These are phyloP conservation scores for Talaromyces sp. DNA, from an alignment of 2,329 filamentous ascomycete genomes.

Conservation along the genomic window DNA sequence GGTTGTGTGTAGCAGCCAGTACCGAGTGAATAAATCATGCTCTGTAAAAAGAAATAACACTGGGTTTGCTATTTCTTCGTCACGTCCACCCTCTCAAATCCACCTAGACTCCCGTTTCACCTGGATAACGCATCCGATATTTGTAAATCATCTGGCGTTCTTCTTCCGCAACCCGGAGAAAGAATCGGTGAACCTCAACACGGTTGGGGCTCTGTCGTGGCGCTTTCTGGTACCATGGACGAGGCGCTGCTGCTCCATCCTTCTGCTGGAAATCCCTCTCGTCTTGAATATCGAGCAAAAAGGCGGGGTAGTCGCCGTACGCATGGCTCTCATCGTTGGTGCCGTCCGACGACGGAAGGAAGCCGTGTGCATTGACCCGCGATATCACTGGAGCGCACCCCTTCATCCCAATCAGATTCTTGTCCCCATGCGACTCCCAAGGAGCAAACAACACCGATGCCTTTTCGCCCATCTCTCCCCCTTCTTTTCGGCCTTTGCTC, in stretches of 20 bases:
- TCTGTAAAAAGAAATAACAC: neutral
- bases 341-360: slow-evolving; percentile 26
- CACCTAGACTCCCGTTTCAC: neutral
- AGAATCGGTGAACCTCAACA: slow-evolving; percentile 20
- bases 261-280: neutral
- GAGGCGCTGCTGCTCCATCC: neutral
- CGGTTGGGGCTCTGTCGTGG: slow-evolving; percentile 14
- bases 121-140: slow-evolving; percentile 10
- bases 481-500: neutral
- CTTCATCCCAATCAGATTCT: slow-evolving; percentile 18
- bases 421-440: slow-evolving; percentile 14
- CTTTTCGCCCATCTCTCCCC: neutral
- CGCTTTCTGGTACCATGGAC: slow-evolving; percentile 12
- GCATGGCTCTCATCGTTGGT: slow-evolving; percentile 14
- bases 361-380: slow-evolving; percentile 26
- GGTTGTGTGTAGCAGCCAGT: neutral
- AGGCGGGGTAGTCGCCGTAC: neutral
- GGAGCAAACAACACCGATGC: slow-evolving; percentile 18
- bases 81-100: neutral
- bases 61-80: neutral
- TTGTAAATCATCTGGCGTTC: slow-evolving; percentile 18
- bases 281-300: neutral
- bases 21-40: neutral
- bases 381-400: slow-evolving; percentile 22
- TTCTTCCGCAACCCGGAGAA: slow-evolving; percentile 19